phyloP scores from a whole-genome alignment of 2,329 filamentous ascomycete species.

The Emergomyces orientalis region DNA sequence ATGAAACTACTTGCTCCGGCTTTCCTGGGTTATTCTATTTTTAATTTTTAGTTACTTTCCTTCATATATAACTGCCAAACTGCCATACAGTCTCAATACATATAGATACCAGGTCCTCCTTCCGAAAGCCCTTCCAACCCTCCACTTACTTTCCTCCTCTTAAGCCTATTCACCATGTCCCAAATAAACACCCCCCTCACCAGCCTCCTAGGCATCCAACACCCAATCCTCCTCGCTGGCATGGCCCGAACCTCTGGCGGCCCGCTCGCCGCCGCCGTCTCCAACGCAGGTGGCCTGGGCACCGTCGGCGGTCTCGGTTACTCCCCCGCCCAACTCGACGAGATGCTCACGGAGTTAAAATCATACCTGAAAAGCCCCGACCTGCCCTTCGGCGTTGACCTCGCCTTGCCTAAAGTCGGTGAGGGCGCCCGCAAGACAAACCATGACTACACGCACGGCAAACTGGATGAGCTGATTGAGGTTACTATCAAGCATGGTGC shows the following conservation, averaged over 20 bases:
- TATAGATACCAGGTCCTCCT: background rate
- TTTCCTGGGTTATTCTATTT: background rate
- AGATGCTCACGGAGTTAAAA: constrained; percentile 81
- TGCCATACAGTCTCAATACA: background rate
- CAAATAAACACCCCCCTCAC: constrained; percentile 66
- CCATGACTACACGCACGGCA: constrained; percentile 88
- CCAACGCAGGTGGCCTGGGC: constrained; percentile 74
- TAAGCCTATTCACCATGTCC: constrained; percentile 16
- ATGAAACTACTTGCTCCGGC: background rate
- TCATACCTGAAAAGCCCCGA: constrained; percentile 54
- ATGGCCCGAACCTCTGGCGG: constrained; percentile 83
- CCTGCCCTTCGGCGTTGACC: constrained; percentile 82
- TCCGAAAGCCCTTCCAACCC: background rate
- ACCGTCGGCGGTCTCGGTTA: constrained; percentile 57
- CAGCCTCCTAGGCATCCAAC: constrained; percentile 67
- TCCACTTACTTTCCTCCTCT: background rate
- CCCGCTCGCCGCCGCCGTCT: constrained; percentile 72
- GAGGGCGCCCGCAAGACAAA: constrained; percentile 79
- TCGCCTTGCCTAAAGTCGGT: constrained; percentile 83
- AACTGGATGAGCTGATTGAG: constrained; percentile 77
- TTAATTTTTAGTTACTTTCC: background rate
- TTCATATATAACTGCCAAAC: background rate
- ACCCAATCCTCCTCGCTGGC: constrained; percentile 84
- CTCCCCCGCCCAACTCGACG: constrained; percentile 63
- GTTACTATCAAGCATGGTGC: constrained; percentile 80